Percentiles rank a stretch among this genome's conserved stretches.
phyloP scores from a whole-genome alignment of 1,284 basidiomycete species.

The Chalciporus sp. region DNA sequence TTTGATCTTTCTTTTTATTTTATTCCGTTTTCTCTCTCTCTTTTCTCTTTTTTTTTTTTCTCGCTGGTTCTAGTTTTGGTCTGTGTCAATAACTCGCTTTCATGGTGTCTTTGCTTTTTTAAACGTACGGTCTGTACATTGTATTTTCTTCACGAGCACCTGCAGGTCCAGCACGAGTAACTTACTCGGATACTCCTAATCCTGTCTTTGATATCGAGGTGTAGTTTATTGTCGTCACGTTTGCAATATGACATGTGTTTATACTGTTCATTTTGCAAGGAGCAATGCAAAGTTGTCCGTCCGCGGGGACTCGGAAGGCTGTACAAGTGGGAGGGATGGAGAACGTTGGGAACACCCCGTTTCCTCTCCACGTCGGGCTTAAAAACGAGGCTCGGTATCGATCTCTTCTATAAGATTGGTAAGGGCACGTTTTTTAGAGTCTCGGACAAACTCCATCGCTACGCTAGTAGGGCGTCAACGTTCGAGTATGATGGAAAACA shows the following conservation, averaged over 20 bases:
- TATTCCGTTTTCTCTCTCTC: not conserved
- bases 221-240: conserved; percentile 9
- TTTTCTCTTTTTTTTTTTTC: not conserved
- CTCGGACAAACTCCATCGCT: too few relatives aligned
- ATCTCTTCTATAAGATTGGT: not conserved
- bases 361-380: not conserved
- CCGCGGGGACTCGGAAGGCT: not conserved
- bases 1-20: conserved; percentile 22
- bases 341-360: not conserved
- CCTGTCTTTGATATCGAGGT: conserved; percentile 15
- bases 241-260: conserved; percentile 10
- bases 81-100: conserved; percentile 15
- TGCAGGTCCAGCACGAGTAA: conserved; percentile 35
- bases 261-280: not conserved
- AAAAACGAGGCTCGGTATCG: not conserved
- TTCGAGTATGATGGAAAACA: not conserved
- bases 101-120: conserved; percentile 8
- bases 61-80: conserved; percentile 2
- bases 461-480: too few relatives aligned
- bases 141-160: conserved; percentile 21
- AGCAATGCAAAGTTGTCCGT: not conserved
- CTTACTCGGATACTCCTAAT: conserved; percentile 37
- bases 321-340: not conserved
- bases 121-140: conserved; percentile 26
- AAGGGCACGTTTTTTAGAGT: not conserved